Evolutionary conservation across 208 protist genomes (phyloP).

Genomic region (Crithidia expoeki): DNA sequence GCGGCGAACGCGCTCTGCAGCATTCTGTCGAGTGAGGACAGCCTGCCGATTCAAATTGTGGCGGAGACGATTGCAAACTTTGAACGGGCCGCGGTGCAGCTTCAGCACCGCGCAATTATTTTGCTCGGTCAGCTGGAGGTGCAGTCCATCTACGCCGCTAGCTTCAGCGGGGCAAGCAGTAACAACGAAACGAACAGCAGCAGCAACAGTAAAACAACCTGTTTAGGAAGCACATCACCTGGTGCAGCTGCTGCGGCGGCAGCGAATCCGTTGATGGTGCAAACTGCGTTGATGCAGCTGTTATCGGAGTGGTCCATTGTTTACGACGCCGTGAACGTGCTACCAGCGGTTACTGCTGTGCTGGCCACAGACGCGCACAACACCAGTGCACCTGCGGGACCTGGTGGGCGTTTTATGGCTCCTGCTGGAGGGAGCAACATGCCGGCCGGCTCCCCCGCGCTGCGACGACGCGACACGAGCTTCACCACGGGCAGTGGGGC

Average conservation of each 20-base stretch:
- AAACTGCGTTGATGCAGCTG: conserved; percentile 35
- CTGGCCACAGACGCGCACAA: not conserved
- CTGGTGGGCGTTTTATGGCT: not conserved
- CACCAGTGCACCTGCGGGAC: not conserved
- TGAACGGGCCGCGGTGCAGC: conserved; percentile 26
- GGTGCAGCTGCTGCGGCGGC: conserved; percentile 3
- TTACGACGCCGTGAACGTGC: conserved; percentile 40
- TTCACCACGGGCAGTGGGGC: not conserved
- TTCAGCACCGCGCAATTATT: conserved; percentile 56
- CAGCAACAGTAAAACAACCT: not conserved
- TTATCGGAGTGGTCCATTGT: conserved; percentile 47
- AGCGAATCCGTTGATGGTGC: conserved; percentile 28
- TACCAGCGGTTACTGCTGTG: conserved; percentile 26
- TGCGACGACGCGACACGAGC: conserved; percentile 24
- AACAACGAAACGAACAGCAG: not conserved
- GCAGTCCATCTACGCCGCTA: conserved; percentile 17
- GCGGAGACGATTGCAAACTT: conserved; percentile 22
- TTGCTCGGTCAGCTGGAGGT: conserved; percentile 70
- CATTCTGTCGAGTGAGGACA: conserved; percentile 17
- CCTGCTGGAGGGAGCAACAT: not conserved
- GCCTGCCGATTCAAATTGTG: conserved; percentile 21
- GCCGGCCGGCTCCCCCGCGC: not conserved
- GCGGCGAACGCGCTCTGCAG: conserved; percentile 24
- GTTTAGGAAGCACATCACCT: not conserved
- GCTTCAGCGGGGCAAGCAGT: conserved; percentile 32